These are phyloP conservation scores for Talaromyces amestolkiae DNA, from an alignment of 2,329 filamentous ascomycete genomes.

Conservation along the genomic window DNA sequence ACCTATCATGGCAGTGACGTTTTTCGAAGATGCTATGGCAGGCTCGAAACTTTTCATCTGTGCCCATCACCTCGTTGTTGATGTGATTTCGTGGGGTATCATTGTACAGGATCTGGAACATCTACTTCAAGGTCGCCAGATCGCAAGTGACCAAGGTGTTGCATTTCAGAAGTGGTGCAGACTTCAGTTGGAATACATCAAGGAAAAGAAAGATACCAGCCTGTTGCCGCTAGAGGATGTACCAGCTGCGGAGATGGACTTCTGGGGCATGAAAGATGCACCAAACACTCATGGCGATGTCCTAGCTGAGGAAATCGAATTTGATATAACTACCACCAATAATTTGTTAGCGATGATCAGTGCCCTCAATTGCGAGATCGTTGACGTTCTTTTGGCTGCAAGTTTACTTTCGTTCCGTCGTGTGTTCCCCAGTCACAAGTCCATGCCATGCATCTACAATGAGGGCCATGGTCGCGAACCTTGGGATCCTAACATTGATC, in stretches of 20 bases:
- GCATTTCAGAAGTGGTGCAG: constrained; percentile 22
- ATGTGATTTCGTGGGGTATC: constrained; percentile 27
- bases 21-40: constrained; percentile 4
- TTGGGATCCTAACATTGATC: constrained; percentile 21
- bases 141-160: constrained; percentile 2
- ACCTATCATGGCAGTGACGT: constrained; percentile 11
- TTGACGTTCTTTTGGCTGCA: constrained; percentile 25
- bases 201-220: not conserved
- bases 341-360: constrained; percentile 19
- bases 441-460: constrained; percentile 23
- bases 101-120: constrained; percentile 27
- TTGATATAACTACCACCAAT: constrained; percentile 18
- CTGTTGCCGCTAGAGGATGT: constrained; percentile 18
- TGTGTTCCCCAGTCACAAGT: constrained; percentile 21
- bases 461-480: constrained; percentile 28
- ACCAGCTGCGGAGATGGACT: constrained; percentile 57
- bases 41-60: constrained; percentile 20
- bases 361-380: constrained; percentile 21
- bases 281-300: constrained; percentile 15
- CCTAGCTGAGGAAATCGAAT: constrained; percentile 9
- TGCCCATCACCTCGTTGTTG: constrained; percentile 25
- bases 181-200: constrained; percentile 18
- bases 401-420: constrained; percentile 23
- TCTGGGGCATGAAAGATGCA: constrained; percentile 19
- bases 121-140: constrained; percentile 1